Percentiles rank a stretch among this genome's conserved stretches.
Conservation (phyloP, 2,329 filamentous ascomycete genomes). For the Calycina herbarum region DNA sequence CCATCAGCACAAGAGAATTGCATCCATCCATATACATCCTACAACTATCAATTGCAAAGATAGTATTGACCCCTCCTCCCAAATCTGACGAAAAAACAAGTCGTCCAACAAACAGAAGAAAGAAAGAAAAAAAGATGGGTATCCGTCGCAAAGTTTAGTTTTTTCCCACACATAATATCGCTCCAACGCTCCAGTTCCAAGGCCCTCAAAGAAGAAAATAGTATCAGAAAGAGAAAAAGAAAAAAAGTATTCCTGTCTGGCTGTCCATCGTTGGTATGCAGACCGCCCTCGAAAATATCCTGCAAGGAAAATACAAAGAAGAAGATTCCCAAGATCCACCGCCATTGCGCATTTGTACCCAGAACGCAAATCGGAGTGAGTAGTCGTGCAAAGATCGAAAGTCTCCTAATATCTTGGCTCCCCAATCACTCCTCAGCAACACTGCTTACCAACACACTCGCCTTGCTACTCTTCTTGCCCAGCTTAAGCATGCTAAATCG, state of each 20-base stretch:
- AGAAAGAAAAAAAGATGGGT: constrained; percentile 13
- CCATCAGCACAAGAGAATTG: background rate
- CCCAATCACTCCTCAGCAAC: constrained; percentile 31
- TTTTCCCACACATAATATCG: background rate
- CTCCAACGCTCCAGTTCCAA: constrained; percentile 1
- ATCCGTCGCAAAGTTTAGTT: constrained; percentile 7
- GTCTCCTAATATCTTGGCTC: background rate
- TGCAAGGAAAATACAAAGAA: background rate
- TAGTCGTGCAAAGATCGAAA: background rate
- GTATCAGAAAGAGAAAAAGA: background rate
- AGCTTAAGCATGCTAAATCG: constrained; percentile 35
- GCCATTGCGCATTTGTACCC: background rate
- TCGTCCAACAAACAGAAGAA: background rate
- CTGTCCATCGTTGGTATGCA: background rate
- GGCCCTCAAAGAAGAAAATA: too few relatives aligned
- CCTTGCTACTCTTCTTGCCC: constrained; percentile 40
- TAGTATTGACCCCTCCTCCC: background rate
- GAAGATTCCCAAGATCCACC: constrained; percentile 4
- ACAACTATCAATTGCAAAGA: background rate
- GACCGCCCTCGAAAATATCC: constrained; percentile 5
- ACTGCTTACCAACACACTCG: constrained; percentile 33
- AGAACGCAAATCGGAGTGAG: background rate
- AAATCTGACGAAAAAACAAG: background rate
- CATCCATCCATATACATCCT: constrained; percentile 5
- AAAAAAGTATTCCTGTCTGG: background rate